Base-by-base conservation (phyloP, 2,329 filamentous ascomycete species). In the Botrytis tulipae region DNA sequence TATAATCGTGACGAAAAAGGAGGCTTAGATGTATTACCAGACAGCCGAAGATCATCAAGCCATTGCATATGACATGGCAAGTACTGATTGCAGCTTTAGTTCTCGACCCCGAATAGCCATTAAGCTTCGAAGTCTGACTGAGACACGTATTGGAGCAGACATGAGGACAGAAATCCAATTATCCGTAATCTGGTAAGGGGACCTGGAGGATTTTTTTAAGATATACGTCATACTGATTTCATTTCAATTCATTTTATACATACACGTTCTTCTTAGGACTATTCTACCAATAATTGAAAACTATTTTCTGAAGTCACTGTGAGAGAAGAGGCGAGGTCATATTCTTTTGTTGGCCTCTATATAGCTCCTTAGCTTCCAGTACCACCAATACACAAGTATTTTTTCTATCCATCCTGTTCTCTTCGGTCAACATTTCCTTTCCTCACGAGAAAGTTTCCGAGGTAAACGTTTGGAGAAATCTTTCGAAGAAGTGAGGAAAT, bases 401-500 rank as follows among this genome's bases (percentile, higher is more conserved):
- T 25, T n/a, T 4, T 51, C 25, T 51, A 12, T 14, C 25, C 10
- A n/a, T 14, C 48, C 6, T 14, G 1, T 51, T 51, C 48, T 2
- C 1, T 51, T 14, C 10, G 0, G 10, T 51, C 10, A n/a, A 51
- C 4, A n/a, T 51, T 51, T 6, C 10, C 48, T n/a, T n/a, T 25
- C 3, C 1, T 5, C 22, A 51, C 4, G 8, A 51, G 12, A 4
- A 51, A 14, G 6, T 12, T 51, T n/a, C 1, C 25, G 4, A 25
- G 9, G 22, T 12, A 48, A 25, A 0, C 4, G 22, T 25, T 51
- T 3, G 4, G 22, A 14, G 25, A 5, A 14, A 51, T 14, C 0
- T 0, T n/a, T 4, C n/a, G 25, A 4, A n/a, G 4, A 1, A n/a
- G 6, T 14, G 48, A 14, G 22, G 10, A n/a, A n/a, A 51, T 14